These are phyloP conservation scores for Neurospora sp. DNA, from an alignment of 2,329 filamentous ascomycete species.

Conservation along the genomic window DNA sequence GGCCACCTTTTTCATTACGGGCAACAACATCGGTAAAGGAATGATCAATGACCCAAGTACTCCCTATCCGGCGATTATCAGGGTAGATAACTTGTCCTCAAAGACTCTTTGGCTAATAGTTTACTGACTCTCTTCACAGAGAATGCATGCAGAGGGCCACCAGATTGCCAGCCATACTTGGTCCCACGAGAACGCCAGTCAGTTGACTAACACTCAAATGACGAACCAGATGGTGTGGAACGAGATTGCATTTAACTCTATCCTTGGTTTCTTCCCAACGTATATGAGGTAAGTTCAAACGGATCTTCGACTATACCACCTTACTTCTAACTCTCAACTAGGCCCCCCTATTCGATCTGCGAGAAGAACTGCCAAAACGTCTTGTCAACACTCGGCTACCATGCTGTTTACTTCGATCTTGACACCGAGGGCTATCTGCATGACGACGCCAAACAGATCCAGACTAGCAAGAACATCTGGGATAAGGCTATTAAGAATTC, in stretches of 20 bases:
- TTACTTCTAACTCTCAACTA: conserved; percentile 13
- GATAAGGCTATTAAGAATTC: conserved; percentile 19
- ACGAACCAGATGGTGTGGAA: conserved; percentile 32
- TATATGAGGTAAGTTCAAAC: conserved; percentile 29
- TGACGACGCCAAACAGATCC: conserved; percentile 23
- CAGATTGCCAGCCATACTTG: conserved; percentile 39
- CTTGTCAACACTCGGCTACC: conserved; percentile 25
- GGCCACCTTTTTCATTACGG: conserved; percentile 59
- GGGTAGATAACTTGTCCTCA: conserved; percentile 17
- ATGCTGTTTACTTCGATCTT: conserved; percentile 27
- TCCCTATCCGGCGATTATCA: conserved; percentile 36
- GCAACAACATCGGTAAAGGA: conserved; percentile 46
- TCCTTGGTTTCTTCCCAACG: conserved; percentile 35
- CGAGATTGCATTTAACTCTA: conserved; percentile 33
- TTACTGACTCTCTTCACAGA: conserved; percentile 24
- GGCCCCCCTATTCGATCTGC: conserved; percentile 33
- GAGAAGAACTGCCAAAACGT: conserved; percentile 21
- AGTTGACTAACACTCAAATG: conserved; percentile 24
- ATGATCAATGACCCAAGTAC: conserved; percentile 40
- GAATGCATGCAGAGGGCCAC: conserved; percentile 35
- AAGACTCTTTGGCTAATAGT: neutral
- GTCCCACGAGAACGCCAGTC: conserved; percentile 32
- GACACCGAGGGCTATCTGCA: conserved; percentile 27
- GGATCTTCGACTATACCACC: neutral
- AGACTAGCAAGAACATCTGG: conserved; percentile 24